Base-by-base conservation (phyloP, 345 rosid genomes). In the Geranium brycei region DNA sequence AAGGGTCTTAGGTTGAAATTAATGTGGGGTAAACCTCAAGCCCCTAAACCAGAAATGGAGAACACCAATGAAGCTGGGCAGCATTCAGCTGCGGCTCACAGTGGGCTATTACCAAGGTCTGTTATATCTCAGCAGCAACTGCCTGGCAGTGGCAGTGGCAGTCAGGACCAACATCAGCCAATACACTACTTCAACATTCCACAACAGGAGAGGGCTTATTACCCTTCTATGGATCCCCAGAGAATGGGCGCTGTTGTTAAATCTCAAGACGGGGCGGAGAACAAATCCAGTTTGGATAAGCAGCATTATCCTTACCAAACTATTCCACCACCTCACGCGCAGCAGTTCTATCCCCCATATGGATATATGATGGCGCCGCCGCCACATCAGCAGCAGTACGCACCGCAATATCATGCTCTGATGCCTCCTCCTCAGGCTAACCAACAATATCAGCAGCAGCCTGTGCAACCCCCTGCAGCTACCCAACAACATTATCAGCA, bases 171-270 rank as follows among this genome's bases (percentile, higher is more conserved):
- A 55, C 80, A 77, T 51, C 88, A 77, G 57, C 78, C 80, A 0
- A 81, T 87, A 80, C 93, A 75, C 38, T 89, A 84, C 73, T 89
- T 81, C 70, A 84, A 87, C 66, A 86, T 85, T 70, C 89, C 87
- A 12, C 96, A 81, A 77, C 89, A 71, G 55, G 89, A 85, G 17
- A 75, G 87, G 74, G 67, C 95, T 7, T 86, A 63, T 61, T 92
- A 92, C 75, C 96, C 98, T 31, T 92, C 96, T 23, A 92, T 89
- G 95, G 96, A 92, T 74, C 98, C 98, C 62, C 98, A 92, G 62
- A 76, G 98, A 71, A 92, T 92, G 98, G 98, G 96, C 61, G 96
- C 96, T 1, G 62, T 87, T 71, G 69, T 87, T 68, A 85, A 85
- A 19, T 72, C 83, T 63, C 88, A 89, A 61, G 98, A 92, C 56